Base-by-base conservation (phyloP, 257 asterid genomes). In the Solanum piurae region DNA sequence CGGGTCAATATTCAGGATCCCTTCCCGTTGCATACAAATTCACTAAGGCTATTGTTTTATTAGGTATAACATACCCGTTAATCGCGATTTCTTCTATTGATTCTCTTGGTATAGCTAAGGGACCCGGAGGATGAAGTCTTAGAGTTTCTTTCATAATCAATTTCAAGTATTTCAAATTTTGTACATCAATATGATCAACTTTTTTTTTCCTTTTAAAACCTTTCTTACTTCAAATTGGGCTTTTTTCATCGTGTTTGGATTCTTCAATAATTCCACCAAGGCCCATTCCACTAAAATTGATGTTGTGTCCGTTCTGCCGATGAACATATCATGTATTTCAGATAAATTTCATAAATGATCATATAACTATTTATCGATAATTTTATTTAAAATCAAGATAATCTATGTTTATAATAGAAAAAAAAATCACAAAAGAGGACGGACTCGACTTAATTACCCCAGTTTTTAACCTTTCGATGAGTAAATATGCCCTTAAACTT, bases 221-320 rank as follows among this genome's bases (percentile, higher is more conserved):
- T 60, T 16, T 55, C 93, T 68, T 7, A 88, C 87, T 83, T 91
- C 90, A 2, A 7, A 12, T 25, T 91, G 91, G 75, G 85, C 89
- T 82, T 86, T 89, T 7, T 72, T 84, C 91, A 91, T 89, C 9
- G 83, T 83, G 0, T 44, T 7, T 2, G 91, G 91, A 31, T 86
- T 64, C 58, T 68, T 90, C 60, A 90, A 66, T 60, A 90, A 64
- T 71, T 90, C 92, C 0, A 89, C 69, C 42, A 87, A 18, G 31
- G 33, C 29, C 31, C 91, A 91, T 40, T 87, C 93, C 0, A 91
- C 9, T 4, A 87, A 1, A 0, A 87, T 82, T 1, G 93, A 86
- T 21, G 92, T 33, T 1, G 94, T 86, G 34, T 89, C 89, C 0
- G 91, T 92, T 83, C 91, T 92, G 2, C 27, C 46, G 0, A 72